A percentile compares a stretch with the other conserved stretches of the same genome.
These are phyloP conservation scores for Colletotrichum neosansevieriae DNA, from an alignment of 2,329 filamentous ascomycete genomes.

Conservation along the genomic window DNA sequence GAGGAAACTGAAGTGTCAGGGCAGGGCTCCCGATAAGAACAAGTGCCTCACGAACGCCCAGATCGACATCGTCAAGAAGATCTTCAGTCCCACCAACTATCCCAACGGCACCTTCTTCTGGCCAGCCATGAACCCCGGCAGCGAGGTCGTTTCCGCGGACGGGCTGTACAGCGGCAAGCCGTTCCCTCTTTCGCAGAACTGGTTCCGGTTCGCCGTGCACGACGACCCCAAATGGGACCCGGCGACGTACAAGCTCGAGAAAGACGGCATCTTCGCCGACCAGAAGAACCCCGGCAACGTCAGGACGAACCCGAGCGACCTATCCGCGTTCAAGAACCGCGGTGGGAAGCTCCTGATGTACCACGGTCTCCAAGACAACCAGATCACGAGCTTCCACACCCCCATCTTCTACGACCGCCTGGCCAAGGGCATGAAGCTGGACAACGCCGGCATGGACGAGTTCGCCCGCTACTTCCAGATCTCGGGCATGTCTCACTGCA, in stretches of 20 bases:
- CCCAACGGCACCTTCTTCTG: slow-evolving; percentile 53
- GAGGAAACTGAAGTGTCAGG: background rate
- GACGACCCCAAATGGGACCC: slow-evolving; percentile 53
- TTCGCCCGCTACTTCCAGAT: slow-evolving; percentile 66
- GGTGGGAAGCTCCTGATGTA: slow-evolving; percentile 61
- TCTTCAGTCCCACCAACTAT: slow-evolving; percentile 46
- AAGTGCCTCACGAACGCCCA: slow-evolving; percentile 55
- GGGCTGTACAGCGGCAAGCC: slow-evolving; percentile 52
- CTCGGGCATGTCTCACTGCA: slow-evolving; percentile 67
- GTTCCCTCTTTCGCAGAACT: slow-evolving; percentile 46
- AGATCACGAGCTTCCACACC: slow-evolving; percentile 58
- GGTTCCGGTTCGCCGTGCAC: slow-evolving; percentile 56
- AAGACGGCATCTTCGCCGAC: slow-evolving; percentile 49
- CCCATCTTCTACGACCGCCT: slow-evolving; percentile 64
- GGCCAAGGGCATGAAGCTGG: slow-evolving; percentile 56
- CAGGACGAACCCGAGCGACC: slow-evolving; percentile 54
- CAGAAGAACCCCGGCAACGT: slow-evolving; percentile 52
- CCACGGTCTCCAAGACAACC: slow-evolving; percentile 57
- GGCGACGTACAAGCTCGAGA: slow-evolving; percentile 48
- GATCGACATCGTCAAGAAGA: slow-evolving; percentile 49
- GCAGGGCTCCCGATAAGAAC: slow-evolving; percentile 19
- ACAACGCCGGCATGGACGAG: slow-evolving; percentile 51
- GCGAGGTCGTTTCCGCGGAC: slow-evolving; percentile 57
- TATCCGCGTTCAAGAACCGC: slow-evolving; percentile 53
- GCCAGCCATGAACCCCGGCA: slow-evolving; percentile 62